Base-by-base conservation (phyloP, 257 asterid genomes). In the Solanum arcanum region DNA sequence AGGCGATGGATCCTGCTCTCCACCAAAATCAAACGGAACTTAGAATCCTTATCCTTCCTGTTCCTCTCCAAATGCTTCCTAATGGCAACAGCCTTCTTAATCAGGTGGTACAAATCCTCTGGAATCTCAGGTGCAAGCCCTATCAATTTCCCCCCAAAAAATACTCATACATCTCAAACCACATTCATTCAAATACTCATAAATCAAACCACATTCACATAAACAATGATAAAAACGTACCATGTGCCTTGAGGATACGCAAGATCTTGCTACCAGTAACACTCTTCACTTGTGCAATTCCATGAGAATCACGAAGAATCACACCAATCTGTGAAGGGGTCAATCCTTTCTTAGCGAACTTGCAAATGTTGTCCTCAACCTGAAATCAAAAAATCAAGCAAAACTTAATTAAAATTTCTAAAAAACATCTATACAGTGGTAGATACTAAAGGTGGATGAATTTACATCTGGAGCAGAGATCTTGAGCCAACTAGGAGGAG, bases 111-210 rank as follows among this genome's bases (percentile, higher is more conserved):
- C 86, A 94, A 86, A 90, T 94, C 98, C 92, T 94, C 80, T 0
- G 98, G 98, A 88, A 95, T 94, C 93, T 95, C 97, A 25, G 98
- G 98, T 14, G 95, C 98, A 90, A 95, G 98, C n/a, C 94, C 98
- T 94, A 78, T 15, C 42, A 14, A 69, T 6, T 29, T 29, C 1
- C 76, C 76, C 70, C 10, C 68, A 75, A 0, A 39, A 73, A 31
- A 15, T 7, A 70, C 44, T 31, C 44, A 70, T 70, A 5, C 7
- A 69, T 56, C 64, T 62, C 37, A 83, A 60, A 2, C 56, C 82
- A 64, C 21, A 46, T 14, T 9, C 44, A 62, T 37, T 6, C 12
- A 69, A 74, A 62, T 31, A 9, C 83, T n/a, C 27, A 60, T 56
- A 83, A 6, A 21, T 39, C 59, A 60, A 60, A 12, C 56, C 76